Evolutionary conservation across 129 eudicot species (phyloP), one percentile per base, ranked within the genome.

Genomic region (Tanacetum coccineum): DNA sequence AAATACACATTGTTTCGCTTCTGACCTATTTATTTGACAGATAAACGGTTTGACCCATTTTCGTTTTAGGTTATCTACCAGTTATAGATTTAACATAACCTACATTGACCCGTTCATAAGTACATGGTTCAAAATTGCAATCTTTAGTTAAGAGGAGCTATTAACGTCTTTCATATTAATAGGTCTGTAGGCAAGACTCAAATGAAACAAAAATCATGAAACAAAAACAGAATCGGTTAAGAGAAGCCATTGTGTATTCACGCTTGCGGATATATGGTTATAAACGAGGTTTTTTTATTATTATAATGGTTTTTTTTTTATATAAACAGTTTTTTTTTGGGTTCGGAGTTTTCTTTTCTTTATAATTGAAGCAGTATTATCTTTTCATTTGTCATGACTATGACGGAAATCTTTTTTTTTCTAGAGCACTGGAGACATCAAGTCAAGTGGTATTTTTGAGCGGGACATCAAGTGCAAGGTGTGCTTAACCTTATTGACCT

Each of bases 121-220:
- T 55, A 55, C 20, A 20, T 59, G 45, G 40, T 9, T 26, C 11
- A 2, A 59, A 26, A 4, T 28, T 28, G 20, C 13, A 1, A 28
- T 17, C 20, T 26, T 10, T 59, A 59, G 39, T 20, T 55, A 18
- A 13, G 15, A 56, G 9, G 32, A 15, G 30, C 45, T 36, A 13
- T 68, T 17, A 39, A 48, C 25, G 42, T 60, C 39, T 49, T 42
- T 48, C 64, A 9, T 52, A 18, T 77, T 62, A 36, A 36, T 76
- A 94, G 99, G 85, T 94, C 99, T 42, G 99, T 94, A 3, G 99
- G 99, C 67, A 89, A 79, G 83, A 94, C 99, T 62, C 97, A 89
- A 66, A 94, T 94, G 97, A 94, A 94, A 70, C 97, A 94, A 66
- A 93, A 94, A 32, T 94, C 99, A 4, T 94, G 97, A 3, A n/a